Percentiles rank a stretch among this genome's conserved stretches.
Evolutionary conservation across 768 basidiomycete genomes (phyloP).

Genomic region (Grammothele lineata): DNA sequence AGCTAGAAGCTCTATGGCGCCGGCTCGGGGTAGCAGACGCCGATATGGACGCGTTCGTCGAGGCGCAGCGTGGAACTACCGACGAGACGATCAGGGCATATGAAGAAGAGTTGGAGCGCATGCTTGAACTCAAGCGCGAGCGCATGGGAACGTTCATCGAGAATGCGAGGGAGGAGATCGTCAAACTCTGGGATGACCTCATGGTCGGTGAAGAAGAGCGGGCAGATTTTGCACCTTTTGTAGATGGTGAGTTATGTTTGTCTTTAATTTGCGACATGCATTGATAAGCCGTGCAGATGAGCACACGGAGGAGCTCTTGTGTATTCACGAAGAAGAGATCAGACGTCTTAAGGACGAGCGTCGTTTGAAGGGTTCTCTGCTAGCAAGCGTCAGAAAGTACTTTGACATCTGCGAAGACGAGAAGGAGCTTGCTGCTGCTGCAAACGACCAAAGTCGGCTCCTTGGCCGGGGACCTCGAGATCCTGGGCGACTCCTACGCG

Average conservation of each 20-base stretch:
- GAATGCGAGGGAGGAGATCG: slow-evolving; percentile 79
- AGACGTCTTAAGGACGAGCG: slow-evolving; percentile 77
- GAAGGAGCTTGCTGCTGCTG: slow-evolving; percentile 78
- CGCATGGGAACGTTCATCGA: slow-evolving; percentile 82
- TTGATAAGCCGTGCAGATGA: slow-evolving; percentile 51
- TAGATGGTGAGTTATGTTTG: slow-evolving; percentile 56
- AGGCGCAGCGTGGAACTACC: slow-evolving; percentile 78
- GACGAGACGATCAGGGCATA: slow-evolving; percentile 77
- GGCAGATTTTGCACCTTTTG: slow-evolving; percentile 75
- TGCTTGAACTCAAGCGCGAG: slow-evolving; percentile 84
- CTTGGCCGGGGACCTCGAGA: slow-evolving; percentile 78
- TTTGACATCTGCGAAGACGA: slow-evolving; percentile 88
- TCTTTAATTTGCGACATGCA: background rate
- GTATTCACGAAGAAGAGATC: slow-evolving; percentile 84
- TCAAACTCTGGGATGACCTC: slow-evolving; percentile 77
- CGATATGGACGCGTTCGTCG: slow-evolving; percentile 92
- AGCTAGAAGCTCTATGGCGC: slow-evolving; percentile 87
- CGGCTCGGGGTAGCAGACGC: slow-evolving; percentile 74
- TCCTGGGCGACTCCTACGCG: slow-evolving; percentile 80
- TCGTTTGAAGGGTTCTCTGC: slow-evolving; percentile 69
- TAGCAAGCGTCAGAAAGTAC: slow-evolving; percentile 80
- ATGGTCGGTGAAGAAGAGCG: slow-evolving; percentile 83
- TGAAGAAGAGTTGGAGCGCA: slow-evolving; percentile 84
- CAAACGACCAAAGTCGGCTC: slow-evolving; percentile 76
- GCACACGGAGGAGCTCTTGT: slow-evolving; percentile 83